phyloP scores from a whole-genome alignment of 2,329 filamentous ascomycete species.

The Thermothelomyces thermophilus region DNA sequence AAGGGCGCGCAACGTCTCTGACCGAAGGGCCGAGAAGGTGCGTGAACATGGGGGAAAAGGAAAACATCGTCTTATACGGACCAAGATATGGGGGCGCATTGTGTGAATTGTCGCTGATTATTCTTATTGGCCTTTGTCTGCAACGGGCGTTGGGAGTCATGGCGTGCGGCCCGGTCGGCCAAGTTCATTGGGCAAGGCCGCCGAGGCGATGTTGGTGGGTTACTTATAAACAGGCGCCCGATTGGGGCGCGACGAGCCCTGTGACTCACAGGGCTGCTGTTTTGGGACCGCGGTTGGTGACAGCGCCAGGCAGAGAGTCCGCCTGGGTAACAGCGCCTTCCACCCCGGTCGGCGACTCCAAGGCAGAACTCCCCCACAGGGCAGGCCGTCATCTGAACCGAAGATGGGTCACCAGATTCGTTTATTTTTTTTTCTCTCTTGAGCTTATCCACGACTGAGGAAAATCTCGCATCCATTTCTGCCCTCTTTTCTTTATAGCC shows the following conservation, averaged over 20 bases:
- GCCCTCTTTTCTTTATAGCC: too few relatives aligned
- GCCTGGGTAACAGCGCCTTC: not conserved
- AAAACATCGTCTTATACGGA: slow-evolving; percentile 2
- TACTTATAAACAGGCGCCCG: not conserved
- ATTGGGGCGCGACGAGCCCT: slow-evolving; percentile 12
- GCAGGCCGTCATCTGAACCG: slow-evolving; percentile 8
- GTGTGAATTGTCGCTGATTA: not conserved
- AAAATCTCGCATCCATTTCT: too few relatives aligned
- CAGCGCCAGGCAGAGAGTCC: slow-evolving; percentile 11
- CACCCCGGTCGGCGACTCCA: slow-evolving; percentile 3
- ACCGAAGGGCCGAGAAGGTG: slow-evolving; percentile 6
- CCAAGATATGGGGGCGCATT: slow-evolving; percentile 10
- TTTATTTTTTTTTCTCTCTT: too few relatives aligned
- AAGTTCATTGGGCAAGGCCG: slow-evolving; percentile 4
- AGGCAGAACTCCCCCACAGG: slow-evolving; percentile 8
- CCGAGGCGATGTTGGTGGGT: slow-evolving; percentile 7
- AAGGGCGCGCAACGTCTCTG: slow-evolving; percentile 3
- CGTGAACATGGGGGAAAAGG: slow-evolving; percentile 3
- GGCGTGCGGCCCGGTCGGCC: not conserved
- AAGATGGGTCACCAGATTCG: too few relatives aligned
- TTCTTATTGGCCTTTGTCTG: slow-evolving; percentile 14
- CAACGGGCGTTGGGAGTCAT: slow-evolving; percentile 11
- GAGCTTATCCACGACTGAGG: not conserved
- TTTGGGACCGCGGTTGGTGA: slow-evolving; percentile 2
- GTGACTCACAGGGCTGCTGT: slow-evolving; percentile 13